Percentiles rank a stretch among this genome's conserved stretches.
Evolutionary conservation across 495 filamentous ascomycete genomes (phyloP).

Genomic region (Aspergillus panamensis): DNA sequence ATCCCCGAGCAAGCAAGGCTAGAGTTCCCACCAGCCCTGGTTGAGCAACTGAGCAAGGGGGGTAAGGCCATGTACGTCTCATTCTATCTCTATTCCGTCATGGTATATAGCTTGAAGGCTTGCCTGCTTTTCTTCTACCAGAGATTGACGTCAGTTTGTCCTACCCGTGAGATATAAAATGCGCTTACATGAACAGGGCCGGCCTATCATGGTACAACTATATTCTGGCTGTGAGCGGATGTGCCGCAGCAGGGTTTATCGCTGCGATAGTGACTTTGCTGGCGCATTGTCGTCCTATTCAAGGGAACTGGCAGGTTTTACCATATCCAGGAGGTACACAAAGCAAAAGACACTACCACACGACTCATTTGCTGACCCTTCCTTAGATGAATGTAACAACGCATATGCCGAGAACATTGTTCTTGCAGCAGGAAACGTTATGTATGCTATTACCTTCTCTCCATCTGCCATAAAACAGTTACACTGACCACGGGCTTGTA

Average conservation of each 20-base stretch:
- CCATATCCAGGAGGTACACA: constrained; percentile 3
- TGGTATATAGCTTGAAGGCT: constrained; percentile 2
- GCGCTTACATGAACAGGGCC: neutral
- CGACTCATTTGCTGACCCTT: neutral
- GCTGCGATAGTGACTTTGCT: constrained; percentile 1
- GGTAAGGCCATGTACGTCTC: constrained; percentile 1
- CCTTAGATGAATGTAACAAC: constrained; percentile 1
- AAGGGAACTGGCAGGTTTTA: constrained; percentile 1
- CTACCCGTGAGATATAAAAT: neutral
- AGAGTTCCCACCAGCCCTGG: neutral
- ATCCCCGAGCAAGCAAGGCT: neutral
- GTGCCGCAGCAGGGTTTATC: neutral
- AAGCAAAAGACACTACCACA: neutral
- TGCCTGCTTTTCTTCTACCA: constrained; percentile 3
- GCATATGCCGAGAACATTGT: constrained; percentile 1
- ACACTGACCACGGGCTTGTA: neutral
- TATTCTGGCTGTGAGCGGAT: neutral
- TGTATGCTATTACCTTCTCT: neutral
- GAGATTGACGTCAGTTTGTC: neutral
- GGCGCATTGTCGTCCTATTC: constrained; percentile 1
- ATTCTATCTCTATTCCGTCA: constrained; percentile 1
- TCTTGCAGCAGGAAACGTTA: neutral
- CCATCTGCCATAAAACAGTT: neutral
- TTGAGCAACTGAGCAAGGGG: constrained; percentile 3
- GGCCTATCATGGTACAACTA: neutral